Conservation (phyloP, 768 basidiomycete species). For the Rhizopogon roseolus region DNA sequence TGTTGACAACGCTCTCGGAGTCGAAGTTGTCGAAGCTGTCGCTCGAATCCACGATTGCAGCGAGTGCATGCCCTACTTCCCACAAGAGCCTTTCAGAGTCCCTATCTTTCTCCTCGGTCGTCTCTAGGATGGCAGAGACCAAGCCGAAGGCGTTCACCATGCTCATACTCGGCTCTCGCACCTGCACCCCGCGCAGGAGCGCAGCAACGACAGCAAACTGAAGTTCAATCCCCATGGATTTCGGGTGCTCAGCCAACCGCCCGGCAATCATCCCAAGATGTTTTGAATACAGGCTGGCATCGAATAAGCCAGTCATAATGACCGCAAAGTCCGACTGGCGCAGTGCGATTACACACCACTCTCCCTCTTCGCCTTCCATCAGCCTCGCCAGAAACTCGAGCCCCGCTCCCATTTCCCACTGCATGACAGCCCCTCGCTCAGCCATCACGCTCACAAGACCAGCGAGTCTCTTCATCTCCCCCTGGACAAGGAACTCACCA, state of each 20-base stretch:
- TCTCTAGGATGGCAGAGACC: slow-evolving; percentile 19
- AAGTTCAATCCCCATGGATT: slow-evolving; percentile 9
- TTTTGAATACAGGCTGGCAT: not conserved
- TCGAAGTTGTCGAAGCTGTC: slow-evolving; percentile 26
- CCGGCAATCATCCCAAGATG: not conserved
- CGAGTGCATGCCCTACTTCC: slow-evolving; percentile 34
- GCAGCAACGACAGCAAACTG: slow-evolving; percentile 30
- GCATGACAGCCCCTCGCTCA: slow-evolving; percentile 31
- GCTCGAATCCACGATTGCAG: slow-evolving; percentile 21
- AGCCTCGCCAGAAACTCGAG: slow-evolving; percentile 45
- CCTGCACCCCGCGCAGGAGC: slow-evolving; percentile 24
- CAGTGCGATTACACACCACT: not conserved
- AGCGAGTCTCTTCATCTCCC: slow-evolving; percentile 41
- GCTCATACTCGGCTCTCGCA: slow-evolving; percentile 15
- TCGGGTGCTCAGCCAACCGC: not conserved
- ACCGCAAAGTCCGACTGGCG: not conserved
- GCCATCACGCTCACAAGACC: slow-evolving; percentile 7
- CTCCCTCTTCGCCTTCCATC: slow-evolving; percentile 11
- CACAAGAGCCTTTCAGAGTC: slow-evolving; percentile 22
- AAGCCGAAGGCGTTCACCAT: slow-evolving; percentile 21
- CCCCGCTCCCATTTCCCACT: slow-evolving; percentile 42
- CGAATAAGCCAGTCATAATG: not conserved
- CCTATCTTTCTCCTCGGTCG: slow-evolving; percentile 18
- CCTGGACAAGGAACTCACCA: slow-evolving; percentile 56
- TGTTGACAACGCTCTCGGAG: slow-evolving; percentile 34